A percentile compares a stretch with the other conserved stretches of the same genome.
phyloP scores from a whole-genome alignment of 805 yeast genomes.

The Candida nitratophila region DNA sequence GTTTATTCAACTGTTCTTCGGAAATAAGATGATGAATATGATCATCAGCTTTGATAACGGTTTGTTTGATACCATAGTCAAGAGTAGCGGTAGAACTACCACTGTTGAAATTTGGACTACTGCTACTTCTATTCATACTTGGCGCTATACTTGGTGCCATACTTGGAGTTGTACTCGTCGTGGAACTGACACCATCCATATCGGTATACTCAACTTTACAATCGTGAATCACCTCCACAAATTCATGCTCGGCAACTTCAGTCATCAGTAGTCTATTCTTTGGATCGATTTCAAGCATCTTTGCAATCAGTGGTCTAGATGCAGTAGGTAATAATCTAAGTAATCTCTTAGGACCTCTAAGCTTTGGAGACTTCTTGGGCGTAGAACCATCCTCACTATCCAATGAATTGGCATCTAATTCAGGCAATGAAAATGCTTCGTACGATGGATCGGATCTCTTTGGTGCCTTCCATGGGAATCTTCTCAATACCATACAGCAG shows the following conservation, averaged over 20 bases:
- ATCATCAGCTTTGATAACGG: conserved; percentile 23
- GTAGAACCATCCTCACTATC: background rate
- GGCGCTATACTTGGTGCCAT: conserved; percentile 3
- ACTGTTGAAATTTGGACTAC: too few relatives aligned
- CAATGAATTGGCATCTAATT: background rate
- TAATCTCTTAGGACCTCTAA: conserved; percentile 63
- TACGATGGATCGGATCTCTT: conserved; percentile 67
- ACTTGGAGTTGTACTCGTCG: background rate
- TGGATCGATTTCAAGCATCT: conserved; percentile 61
- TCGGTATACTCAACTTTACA: conserved; percentile 35
- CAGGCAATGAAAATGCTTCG: conserved; percentile 46
- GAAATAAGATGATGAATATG: conserved; percentile 66
- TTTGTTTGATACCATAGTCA: background rate
- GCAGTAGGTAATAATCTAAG: conserved; percentile 64
- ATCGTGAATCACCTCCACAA: conserved; percentile 47
- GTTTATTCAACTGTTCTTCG: conserved; percentile 48
- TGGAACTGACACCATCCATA: conserved; percentile 6
- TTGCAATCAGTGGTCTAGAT: conserved; percentile 51
- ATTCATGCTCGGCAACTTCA: conserved; percentile 49
- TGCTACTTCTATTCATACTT: too few relatives aligned
- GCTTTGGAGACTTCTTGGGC: conserved; percentile 4
- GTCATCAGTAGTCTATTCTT: conserved; percentile 50
- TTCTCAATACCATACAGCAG: conserved; percentile 79
- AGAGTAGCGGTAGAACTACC: too few relatives aligned
- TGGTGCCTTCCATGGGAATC: conserved; percentile 98